A percentile compares a stretch with the other conserved stretches of the same genome.
Conservation (phyloP, 2,329 filamentous ascomycete genomes). For the Clonostachys byssicola region DNA sequence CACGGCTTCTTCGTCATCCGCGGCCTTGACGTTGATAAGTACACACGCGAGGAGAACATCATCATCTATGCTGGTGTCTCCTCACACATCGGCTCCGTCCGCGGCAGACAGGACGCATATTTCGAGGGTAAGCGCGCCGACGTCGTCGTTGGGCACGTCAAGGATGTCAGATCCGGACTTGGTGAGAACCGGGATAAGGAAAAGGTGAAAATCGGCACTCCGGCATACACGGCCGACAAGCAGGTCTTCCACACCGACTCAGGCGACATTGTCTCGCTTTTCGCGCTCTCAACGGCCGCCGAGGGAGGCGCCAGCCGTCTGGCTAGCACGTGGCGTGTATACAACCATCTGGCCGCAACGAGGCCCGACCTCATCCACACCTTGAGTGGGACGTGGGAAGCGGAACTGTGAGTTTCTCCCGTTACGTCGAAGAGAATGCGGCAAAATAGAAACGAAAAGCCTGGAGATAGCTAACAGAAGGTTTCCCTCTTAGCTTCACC, state of each 20-base stretch:
- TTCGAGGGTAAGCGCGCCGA: conserved; percentile 40
- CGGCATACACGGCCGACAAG: conserved; percentile 56
- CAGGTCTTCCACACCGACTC: conserved; percentile 60
- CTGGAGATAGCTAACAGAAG: too few species aligned
- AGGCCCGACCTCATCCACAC: conserved; percentile 57
- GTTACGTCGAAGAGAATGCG: too few species aligned
- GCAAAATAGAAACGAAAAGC: neutral
- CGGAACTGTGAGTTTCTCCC: conserved; percentile 28
- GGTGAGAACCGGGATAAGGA: conserved; percentile 15
- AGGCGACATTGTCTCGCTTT: conserved; percentile 55
- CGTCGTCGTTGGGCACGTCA: conserved; percentile 56
- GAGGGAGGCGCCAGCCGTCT: conserved; percentile 54
- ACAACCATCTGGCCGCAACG: conserved; percentile 56
- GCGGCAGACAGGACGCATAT: conserved; percentile 47
- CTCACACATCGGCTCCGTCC: conserved; percentile 48
- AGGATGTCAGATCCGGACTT: conserved; percentile 41
- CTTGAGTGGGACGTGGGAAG: conserved; percentile 42
- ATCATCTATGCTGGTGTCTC: conserved; percentile 58
- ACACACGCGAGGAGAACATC: conserved; percentile 53
- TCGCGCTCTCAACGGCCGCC: conserved; percentile 46
- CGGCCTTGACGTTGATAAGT: conserved; percentile 47
- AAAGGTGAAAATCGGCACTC: conserved; percentile 40
- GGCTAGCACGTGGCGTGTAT: conserved; percentile 54
- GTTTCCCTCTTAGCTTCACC: neutral
- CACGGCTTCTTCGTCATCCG: conserved; percentile 59